phyloP scores from a whole-genome alignment of 1,284 basidiomycete genomes.

The Laetiporus sulphureus region DNA sequence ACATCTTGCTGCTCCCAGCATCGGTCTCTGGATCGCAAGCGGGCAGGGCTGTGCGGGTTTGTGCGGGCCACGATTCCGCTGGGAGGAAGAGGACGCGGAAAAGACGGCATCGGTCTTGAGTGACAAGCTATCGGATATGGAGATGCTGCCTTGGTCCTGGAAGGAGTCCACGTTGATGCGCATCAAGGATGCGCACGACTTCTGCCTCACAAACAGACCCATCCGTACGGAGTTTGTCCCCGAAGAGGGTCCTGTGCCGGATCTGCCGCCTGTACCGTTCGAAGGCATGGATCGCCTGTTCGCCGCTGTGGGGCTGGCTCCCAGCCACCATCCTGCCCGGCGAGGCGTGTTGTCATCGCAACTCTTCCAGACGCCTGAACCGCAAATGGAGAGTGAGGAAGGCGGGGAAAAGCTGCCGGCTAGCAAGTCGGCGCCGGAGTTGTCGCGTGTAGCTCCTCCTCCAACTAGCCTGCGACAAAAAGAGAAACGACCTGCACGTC shows the following conservation, averaged over 20 bases:
- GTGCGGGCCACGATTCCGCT: conserved; percentile 74
- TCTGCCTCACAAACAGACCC: conserved; percentile 56
- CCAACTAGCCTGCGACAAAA: conserved; percentile 15
- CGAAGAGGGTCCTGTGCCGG: conserved; percentile 30
- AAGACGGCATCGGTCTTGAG: conserved; percentile 42
- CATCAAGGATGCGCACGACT: conserved; percentile 73
- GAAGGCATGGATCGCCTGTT: conserved; percentile 62
- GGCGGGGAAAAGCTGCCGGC: conserved; percentile 14
- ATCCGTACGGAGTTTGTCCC: conserved; percentile 27
- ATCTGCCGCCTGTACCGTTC: conserved; percentile 27
- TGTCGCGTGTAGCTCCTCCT: conserved; percentile 35
- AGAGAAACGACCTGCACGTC: conserved; percentile 20
- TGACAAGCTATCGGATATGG: conserved; percentile 39
- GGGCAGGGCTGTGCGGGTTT: conserved; percentile 70
- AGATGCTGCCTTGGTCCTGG: conserved; percentile 71
- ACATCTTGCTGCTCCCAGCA: conserved; percentile 30
- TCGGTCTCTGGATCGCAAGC: conserved; percentile 69
- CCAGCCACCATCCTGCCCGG: conserved; percentile 41
- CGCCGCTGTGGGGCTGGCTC: conserved; percentile 60
- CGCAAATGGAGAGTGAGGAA: conserved; percentile 16
- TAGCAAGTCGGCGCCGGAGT: conserved; percentile 25
- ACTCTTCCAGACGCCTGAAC: conserved; percentile 48
- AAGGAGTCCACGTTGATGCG: conserved; percentile 61
- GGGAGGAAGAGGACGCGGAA: conserved; percentile 72
- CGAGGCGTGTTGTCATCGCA: conserved; percentile 52